Evolutionary conservation across 2,329 filamentous ascomycete species (phyloP), one percentile per base, ranked within the genome.

Genomic region (Ilyonectria robusta): DNA sequence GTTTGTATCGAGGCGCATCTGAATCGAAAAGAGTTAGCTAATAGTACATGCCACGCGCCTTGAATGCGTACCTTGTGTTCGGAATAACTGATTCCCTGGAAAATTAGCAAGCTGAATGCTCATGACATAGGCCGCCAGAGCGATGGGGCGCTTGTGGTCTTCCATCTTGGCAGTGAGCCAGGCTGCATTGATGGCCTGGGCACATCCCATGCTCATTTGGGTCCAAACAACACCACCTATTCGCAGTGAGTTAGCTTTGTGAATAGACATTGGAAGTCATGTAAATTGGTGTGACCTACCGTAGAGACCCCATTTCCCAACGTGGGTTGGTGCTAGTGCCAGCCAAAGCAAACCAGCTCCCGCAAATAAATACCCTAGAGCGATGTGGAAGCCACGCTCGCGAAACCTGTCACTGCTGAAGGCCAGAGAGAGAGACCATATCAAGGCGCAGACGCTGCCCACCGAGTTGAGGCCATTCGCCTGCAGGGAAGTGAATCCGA

Each of bases 191-290:
- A 78, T 78, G 17, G 77, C 77, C 29, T 78, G 77, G 0, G 68
- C 77, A 10, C 63, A 76, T 9, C 76, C 77, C 76, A 78, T 78
- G 6, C 77, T 75, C 76, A 78, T 78, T 9, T 78, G 76, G 0
- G 75, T 78, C 76, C 76, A 78, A 0, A 78, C 72, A 0, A 78
- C 75, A 3, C 76, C 76, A 0, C 76, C 75, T 75, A 10, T 17
- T n/a, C 29, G 23, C 23, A 50, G 26, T 26, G 6, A 26, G 46
- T 26, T 21, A 40, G 37, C 11, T 6, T 17, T 15, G 10, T n/a
- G 13, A 2, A 40, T 40, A 3, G 37, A 40, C 10, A 17, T 15
- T 40, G 13, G 4, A 40, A 15, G 11, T 13, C 1, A 17, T 26
- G 10, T 3, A 11, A 26, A 15, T 11, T 23, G 21, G 6, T 23